phyloP scores from a whole-genome alignment of 108 stramenopile species.

The Seminavis robusta region DNA sequence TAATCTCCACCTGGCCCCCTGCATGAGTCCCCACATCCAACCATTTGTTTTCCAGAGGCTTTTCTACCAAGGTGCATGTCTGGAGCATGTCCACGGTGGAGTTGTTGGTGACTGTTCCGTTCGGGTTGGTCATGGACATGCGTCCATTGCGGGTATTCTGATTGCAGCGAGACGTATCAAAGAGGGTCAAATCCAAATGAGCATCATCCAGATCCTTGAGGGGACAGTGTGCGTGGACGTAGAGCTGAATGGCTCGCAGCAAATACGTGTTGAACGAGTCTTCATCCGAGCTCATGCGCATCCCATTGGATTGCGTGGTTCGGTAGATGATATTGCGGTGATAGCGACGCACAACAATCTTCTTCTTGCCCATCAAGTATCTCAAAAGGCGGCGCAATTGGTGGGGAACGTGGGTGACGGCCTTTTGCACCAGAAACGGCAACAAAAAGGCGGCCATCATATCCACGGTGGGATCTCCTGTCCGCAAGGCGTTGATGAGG shows the following conservation, averaged over 20 bases:
- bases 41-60: constrained; percentile 6
- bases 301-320: not conserved
- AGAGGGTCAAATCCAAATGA: constrained; percentile 1
- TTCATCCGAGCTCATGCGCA: not conserved
- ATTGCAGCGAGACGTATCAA: constrained; percentile 1
- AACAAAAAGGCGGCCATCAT: constrained; percentile 37
- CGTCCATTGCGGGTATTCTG: not conserved
- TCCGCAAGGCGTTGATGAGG: constrained; percentile 41
- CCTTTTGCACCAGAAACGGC: constrained; percentile 20
- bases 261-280: constrained; percentile 18
- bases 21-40: not conserved
- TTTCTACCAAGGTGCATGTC: constrained; percentile 9
- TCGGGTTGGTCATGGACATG: not conserved
- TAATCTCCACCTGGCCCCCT: not conserved
- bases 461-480: constrained; percentile 45
- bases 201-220: constrained; percentile 3
- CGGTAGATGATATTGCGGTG: not conserved
- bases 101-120: no score
- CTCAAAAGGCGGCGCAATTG: no score
- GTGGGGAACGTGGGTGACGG: not conserved
- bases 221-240: constrained; percentile 11
- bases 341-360: no score
- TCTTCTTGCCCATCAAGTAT: no score
- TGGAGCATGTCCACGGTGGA: constrained; percentile 1
- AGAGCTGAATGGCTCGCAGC: constrained; percentile 29